Evolutionary conservation across 352 stramenopile genomes (phyloP).

Genomic region (Globisporangium uncinulatum): DNA sequence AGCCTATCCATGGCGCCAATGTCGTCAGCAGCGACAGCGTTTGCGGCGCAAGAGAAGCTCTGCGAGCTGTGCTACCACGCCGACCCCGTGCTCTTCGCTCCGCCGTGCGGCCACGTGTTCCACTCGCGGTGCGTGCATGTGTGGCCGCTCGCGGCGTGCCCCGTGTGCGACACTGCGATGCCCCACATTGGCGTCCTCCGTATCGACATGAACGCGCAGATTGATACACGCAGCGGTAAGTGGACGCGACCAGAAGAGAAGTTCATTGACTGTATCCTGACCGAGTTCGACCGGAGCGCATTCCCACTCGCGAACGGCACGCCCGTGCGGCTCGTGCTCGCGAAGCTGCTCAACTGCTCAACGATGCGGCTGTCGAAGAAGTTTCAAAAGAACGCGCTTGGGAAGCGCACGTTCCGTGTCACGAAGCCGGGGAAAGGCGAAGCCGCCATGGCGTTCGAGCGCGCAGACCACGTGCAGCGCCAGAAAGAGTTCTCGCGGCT

Average conservation of each 20-base stretch:
- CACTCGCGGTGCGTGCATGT: constrained; percentile 81
- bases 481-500: constrained; percentile 68
- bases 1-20: constrained; percentile 4
- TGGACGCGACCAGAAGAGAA: constrained; percentile 83
- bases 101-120: constrained; percentile 76
- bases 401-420: constrained; percentile 81
- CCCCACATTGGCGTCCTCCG: constrained; percentile 54
- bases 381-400: constrained; percentile 86
- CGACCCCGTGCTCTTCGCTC: constrained; percentile 67
- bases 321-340: constrained; percentile 74
- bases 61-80: constrained; percentile 79
- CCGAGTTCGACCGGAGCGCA: constrained; percentile 73
- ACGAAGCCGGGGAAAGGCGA: constrained; percentile 58
- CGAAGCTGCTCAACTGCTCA: constrained; percentile 85
- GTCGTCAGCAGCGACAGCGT: constrained; percentile 6
- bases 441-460: constrained; percentile 66
- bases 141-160: constrained; percentile 65
- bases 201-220: constrained; percentile 70
- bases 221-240: constrained; percentile 72
- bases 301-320: constrained; percentile 79
- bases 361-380: constrained; percentile 89
- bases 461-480: constrained; percentile 50
- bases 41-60: constrained; percentile 24
- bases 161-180: constrained; percentile 51
- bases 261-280: constrained; percentile 78